These are phyloP conservation scores for Colletotrichum cordylinicola DNA, from an alignment of 2,329 filamentous ascomycete genomes.

Conservation along the genomic window DNA sequence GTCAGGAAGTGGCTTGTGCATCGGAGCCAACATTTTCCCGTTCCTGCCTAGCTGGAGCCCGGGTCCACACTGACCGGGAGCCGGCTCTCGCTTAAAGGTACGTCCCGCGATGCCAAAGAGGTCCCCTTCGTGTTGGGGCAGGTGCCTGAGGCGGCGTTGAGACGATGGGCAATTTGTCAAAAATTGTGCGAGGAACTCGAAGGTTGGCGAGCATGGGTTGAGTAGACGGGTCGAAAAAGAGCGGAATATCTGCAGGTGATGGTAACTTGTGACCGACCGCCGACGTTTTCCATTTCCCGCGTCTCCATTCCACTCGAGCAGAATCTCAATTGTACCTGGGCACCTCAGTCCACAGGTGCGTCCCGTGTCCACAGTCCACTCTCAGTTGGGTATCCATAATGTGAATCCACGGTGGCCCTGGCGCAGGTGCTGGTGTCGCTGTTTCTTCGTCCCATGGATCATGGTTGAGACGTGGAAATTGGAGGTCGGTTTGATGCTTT, in stretches of 20 bases:
- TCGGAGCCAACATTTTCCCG: not conserved
- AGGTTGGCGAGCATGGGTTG: not conserved
- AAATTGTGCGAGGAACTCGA: not conserved
- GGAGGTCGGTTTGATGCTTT: not conserved
- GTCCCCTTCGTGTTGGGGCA: not conserved
- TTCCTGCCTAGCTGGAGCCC: not conserved
- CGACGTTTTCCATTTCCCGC: not conserved
- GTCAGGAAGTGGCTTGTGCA: not conserved
- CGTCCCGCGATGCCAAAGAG: not conserved
- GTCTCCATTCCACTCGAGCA: not conserved
- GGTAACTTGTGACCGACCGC: not conserved
- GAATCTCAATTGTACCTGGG: not conserved
- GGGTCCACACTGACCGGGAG: not conserved
- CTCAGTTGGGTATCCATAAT: not conserved
- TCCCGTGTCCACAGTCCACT: not conserved
- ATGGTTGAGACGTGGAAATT: constrained; percentile 19
- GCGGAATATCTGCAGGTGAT: not conserved
- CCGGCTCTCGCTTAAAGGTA: not conserved
- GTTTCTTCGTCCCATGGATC: constrained; percentile 8
- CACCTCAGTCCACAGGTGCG: not conserved
- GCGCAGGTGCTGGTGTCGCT: not conserved
- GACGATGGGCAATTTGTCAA: not conserved
- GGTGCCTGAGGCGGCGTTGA: not conserved
- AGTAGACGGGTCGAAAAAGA: not conserved
- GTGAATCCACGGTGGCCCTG: not conserved